Percentiles rank a stretch among this genome's conserved stretches.
These are phyloP conservation scores for Verticillium tricorpus DNA, from an alignment of 2,329 filamentous ascomycete species.

Conservation along the genomic window DNA sequence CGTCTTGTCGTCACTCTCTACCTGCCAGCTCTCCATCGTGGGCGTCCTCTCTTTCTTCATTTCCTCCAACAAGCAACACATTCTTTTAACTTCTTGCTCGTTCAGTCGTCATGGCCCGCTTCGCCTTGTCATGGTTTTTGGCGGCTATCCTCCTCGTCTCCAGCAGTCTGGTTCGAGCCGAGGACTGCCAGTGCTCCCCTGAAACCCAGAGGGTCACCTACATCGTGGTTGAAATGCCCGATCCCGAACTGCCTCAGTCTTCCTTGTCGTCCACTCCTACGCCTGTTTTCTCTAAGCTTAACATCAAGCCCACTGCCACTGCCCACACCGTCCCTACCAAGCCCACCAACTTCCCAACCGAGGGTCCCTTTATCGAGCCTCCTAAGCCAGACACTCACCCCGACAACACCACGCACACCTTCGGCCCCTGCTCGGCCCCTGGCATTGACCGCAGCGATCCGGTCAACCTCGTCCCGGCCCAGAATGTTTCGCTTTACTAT, in stretches of 20 bases:
- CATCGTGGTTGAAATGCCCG: slow-evolving; percentile 15
- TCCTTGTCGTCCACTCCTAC: neutral
- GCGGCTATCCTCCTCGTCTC: slow-evolving; percentile 6
- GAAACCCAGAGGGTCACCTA: slow-evolving; percentile 12
- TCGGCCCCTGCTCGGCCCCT: slow-evolving; percentile 9
- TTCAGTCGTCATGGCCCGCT: slow-evolving; percentile 7
- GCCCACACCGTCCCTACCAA: slow-evolving; percentile 2
- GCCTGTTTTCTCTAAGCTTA: neutral
- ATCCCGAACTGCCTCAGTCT: slow-evolving; percentile 2
- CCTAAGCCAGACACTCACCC: slow-evolving; percentile 17
- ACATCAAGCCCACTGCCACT: neutral
- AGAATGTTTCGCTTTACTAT: slow-evolving; percentile 14
- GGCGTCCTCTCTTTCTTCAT: neutral
- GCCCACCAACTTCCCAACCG: neutral
- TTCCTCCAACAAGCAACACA: neutral
- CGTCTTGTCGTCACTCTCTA: neutral
- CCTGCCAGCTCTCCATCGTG: neutral
- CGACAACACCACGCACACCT: slow-evolving; percentile 19
- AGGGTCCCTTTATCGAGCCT: neutral
- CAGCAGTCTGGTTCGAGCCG: slow-evolving; percentile 6
- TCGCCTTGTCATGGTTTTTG: slow-evolving; percentile 3
- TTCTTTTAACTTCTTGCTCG: neutral
- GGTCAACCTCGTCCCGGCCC: slow-evolving; percentile 14
- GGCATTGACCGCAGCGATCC: slow-evolving; percentile 9
- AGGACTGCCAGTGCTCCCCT: slow-evolving; percentile 9